Percentiles rank a stretch among this genome's conserved stretches.
Evolutionary conservation across 2,329 filamentous ascomycete species (phyloP).

Genomic region (Xylaria sp.): DNA sequence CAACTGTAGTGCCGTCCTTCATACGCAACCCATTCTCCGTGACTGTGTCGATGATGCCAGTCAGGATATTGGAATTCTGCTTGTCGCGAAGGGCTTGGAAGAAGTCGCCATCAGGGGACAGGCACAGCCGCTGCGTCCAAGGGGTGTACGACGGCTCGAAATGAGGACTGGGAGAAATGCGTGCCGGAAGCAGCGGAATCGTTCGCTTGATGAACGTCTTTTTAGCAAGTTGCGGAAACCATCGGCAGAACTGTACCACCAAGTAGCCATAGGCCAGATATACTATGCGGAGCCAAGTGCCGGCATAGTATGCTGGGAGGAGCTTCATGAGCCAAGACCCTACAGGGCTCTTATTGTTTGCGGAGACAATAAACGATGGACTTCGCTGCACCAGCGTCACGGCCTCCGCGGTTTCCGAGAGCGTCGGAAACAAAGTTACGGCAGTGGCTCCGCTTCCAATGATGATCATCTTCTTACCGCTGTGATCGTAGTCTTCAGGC

Average conservation of each 20-base stretch:
- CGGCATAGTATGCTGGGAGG: constrained; percentile 10
- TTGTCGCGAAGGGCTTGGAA: constrained; percentile 48
- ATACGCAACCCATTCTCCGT: constrained; percentile 52
- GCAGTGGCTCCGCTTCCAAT: constrained; percentile 82
- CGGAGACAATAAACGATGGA: constrained; percentile 65
- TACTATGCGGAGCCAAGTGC: constrained; percentile 16
- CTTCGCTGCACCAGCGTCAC: constrained; percentile 84
- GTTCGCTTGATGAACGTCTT: constrained; percentile 50
- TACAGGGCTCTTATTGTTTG: constrained; percentile 57
- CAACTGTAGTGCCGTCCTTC: constrained; percentile 49
- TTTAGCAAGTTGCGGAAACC: constrained; percentile 53
- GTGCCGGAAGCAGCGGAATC: constrained; percentile 52
- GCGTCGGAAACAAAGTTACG: constrained; percentile 73
- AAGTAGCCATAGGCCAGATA: constrained; percentile 8
- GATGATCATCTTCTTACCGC: constrained; percentile 70
- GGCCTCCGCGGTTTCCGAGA: constrained; percentile 67
- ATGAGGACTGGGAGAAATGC: constrained; percentile 57
- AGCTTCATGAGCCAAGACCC: constrained; percentile 16
- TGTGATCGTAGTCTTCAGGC: constrained; percentile 71
- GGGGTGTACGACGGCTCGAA: constrained; percentile 62
- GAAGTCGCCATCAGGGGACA: constrained; percentile 55
- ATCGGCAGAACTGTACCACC: constrained; percentile 49
- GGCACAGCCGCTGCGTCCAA: constrained; percentile 73
- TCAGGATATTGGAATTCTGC: constrained; percentile 46
- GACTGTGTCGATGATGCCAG: constrained; percentile 52